phyloP scores from a whole-genome alignment of 2,329 filamentous ascomycete species.

The Neodidymelliopsis sp. region DNA sequence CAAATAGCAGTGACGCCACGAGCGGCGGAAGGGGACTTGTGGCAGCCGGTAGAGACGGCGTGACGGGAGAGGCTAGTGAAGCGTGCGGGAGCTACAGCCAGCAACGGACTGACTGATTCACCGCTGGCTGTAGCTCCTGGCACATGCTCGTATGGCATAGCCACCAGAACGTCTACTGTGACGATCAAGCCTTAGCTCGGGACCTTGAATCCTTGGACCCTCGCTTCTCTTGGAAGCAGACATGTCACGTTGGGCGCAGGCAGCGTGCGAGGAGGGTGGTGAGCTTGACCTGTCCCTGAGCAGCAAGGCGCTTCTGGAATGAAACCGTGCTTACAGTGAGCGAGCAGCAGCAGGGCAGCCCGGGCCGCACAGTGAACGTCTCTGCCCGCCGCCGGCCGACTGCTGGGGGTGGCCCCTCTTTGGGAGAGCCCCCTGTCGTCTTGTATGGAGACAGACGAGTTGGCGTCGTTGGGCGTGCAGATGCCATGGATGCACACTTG shows the following conservation, averaged over 20 bases:
- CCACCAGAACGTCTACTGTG: conserved; percentile 47
- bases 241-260: too few relatives aligned
- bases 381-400: conserved; percentile 24
- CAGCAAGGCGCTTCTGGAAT: conserved; percentile 21
- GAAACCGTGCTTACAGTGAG: conserved; percentile 21
- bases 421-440: conserved; percentile 25
- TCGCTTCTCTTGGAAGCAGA: conserved; percentile 31
- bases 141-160: conserved; percentile 51
- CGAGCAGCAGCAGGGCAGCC: conserved; percentile 27
- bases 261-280: too few relatives aligned
- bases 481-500: conserved; percentile 5
- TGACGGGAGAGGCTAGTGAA: conserved; percentile 48
- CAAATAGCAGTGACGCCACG: conserved; percentile 49
- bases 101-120: conserved; percentile 41
- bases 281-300: conserved; percentile 23
- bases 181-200: conserved; percentile 42
- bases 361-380: conserved; percentile 30
- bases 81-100: conserved; percentile 49
- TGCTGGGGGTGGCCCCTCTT: conserved; percentile 22
- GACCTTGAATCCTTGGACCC: conserved; percentile 27
- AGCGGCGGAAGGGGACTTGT: conserved; percentile 38
- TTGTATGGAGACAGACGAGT: conserved; percentile 29
- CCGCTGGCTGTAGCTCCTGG: conserved; percentile 38
- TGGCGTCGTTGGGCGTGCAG: conserved; percentile 41
- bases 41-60: conserved; percentile 43